Conservation (phyloP, 164 flowering plant genomes). For the Euptelea pleiosperma region DNA sequence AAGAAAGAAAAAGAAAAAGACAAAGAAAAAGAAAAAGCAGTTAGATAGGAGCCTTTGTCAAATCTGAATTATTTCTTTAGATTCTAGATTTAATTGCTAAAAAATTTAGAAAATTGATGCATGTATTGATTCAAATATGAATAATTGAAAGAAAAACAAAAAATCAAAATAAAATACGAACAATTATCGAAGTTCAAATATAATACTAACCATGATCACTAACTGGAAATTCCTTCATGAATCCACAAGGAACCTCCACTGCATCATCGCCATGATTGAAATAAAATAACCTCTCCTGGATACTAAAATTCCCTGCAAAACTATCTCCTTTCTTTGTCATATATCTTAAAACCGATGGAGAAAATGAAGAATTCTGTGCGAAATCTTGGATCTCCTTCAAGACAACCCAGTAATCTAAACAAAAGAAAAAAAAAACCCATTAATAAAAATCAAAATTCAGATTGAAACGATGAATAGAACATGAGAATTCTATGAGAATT, state of each 20-base stretch:
- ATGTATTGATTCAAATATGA: no score
- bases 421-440: constrained; percentile 19
- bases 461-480: background rate
- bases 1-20: background rate
- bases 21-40: background rate
- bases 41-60: no score
- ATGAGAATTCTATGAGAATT: no score
- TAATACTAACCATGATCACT: constrained; percentile 48
- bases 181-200: background rate
- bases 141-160: no score
- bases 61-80: no score
- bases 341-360: constrained; percentile 37
- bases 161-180: background rate
- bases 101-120: no score
- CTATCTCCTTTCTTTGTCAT: constrained; percentile 26
- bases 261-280: constrained; percentile 40
- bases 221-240: constrained; percentile 62
- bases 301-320: constrained; percentile 75
- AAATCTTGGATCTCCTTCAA: constrained; percentile 50
- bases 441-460: constrained; percentile 4
- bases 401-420: constrained; percentile 59
- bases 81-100: no score
- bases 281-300: constrained; percentile 48
- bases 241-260: constrained; percentile 72
- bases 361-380: constrained; percentile 32